Percentiles rank a stretch among this genome's conserved stretches.
Conservation (phyloP, 1,284 basidiomycete genomes). For the Porphyrellus sp. region DNA sequence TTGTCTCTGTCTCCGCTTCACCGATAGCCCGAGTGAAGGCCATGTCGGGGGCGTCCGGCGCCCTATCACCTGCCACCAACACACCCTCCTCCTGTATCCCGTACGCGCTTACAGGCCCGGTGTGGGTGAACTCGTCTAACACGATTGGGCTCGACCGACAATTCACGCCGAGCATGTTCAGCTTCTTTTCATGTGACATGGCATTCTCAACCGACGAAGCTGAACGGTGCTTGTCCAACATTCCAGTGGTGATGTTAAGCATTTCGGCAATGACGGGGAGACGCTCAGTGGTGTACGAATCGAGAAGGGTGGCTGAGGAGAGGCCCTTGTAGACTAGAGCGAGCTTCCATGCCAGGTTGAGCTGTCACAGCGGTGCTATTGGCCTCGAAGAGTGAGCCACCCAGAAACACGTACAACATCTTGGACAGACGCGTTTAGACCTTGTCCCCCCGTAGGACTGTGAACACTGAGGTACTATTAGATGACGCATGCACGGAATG, state of each 20-base stretch:
- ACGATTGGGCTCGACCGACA: background rate
- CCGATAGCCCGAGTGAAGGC: background rate
- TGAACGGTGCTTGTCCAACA: background rate
- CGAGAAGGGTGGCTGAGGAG: constrained; percentile 33
- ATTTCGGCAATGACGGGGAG: constrained; percentile 41
- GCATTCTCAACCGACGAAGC: background rate
- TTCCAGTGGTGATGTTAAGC: constrained; percentile 26
- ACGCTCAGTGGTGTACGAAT: constrained; percentile 38
- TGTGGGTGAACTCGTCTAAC: background rate
- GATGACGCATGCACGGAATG: background rate
- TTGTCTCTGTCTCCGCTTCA: background rate
- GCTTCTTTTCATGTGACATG: constrained; percentile 8
- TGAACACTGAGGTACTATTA: constrained; percentile 36
- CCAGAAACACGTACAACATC: constrained; percentile 32
- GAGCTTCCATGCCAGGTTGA: constrained; percentile 45
- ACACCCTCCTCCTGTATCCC: background rate
- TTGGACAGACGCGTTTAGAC: constrained; percentile 41
- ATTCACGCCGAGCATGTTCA: background rate
- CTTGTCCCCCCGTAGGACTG: constrained; percentile 46
- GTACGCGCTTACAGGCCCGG: background rate
- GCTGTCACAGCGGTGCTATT: constrained; percentile 15
- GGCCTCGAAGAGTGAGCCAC: background rate
- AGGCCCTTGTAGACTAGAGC: constrained; percentile 37
- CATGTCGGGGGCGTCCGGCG: background rate
- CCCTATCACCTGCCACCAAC: background rate